phyloP scores from a whole-genome alignment of 2,329 filamentous ascomycete genomes.

The Cercospora brassicicola region DNA sequence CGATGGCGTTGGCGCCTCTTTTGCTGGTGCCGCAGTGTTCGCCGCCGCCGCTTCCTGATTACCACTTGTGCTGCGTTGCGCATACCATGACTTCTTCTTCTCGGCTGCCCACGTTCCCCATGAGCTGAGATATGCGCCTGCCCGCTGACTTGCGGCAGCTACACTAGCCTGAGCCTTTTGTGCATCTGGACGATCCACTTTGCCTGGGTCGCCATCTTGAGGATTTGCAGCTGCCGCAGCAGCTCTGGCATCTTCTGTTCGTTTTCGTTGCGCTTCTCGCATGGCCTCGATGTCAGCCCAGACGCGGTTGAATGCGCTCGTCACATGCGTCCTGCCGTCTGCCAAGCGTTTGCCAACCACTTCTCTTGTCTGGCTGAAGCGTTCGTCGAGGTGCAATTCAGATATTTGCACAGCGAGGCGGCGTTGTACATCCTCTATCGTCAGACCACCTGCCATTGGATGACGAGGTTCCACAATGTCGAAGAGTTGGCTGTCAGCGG shows the following conservation, averaged over 20 bases:
- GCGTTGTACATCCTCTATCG: constrained; percentile 90
- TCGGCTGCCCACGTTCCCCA: constrained; percentile 69
- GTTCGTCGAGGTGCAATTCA: constrained; percentile 89
- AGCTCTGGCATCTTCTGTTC: constrained; percentile 57
- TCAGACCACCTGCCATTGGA: constrained; percentile 87
- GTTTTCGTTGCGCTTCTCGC: constrained; percentile 69
- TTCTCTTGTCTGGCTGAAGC: constrained; percentile 78
- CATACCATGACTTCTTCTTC: constrained; percentile 59
- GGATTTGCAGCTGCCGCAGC: constrained; percentile 32
- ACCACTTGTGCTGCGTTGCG: constrained; percentile 7
- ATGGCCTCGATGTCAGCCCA: constrained; percentile 87
- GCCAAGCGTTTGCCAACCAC: constrained; percentile 86
- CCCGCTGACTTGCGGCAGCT: constrained; percentile 55
- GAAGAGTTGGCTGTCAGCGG: constrained; percentile 78
- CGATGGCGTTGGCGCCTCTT: background rate
- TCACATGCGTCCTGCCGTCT: constrained; percentile 83
- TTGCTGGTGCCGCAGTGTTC: background rate
- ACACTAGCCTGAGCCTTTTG: constrained; percentile 57
- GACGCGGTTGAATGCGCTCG: constrained; percentile 79
- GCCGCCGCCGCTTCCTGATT: background rate
- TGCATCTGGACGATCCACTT: constrained; percentile 49
- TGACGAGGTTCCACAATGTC: constrained; percentile 92
- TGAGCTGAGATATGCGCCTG: constrained; percentile 63
- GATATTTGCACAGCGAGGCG: constrained; percentile 88
- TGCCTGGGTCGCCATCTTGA: constrained; percentile 21